phyloP scores from a whole-genome alignment of 768 basidiomycete genomes.

The Amanita pallidorosea region DNA sequence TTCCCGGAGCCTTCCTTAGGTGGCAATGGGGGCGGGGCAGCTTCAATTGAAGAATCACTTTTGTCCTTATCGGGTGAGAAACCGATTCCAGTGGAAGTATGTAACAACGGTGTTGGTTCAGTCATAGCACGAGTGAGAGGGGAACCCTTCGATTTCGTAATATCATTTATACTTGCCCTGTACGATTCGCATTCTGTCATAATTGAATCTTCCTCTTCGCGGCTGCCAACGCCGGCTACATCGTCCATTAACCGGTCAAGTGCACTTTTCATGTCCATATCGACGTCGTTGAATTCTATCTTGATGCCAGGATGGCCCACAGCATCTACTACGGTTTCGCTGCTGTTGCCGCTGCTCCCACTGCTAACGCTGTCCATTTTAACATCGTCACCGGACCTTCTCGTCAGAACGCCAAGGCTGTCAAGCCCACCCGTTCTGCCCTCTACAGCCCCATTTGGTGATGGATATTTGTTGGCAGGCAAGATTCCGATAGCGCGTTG shows the following conservation, averaged over 20 bases:
- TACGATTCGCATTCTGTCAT: constrained; percentile 30
- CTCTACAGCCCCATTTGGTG: constrained; percentile 6
- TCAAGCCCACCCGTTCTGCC: constrained; percentile 42
- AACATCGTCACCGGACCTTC: constrained; percentile 4
- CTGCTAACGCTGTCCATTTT: constrained; percentile 1
- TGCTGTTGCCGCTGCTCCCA: constrained; percentile 8
- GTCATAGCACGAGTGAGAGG: constrained; percentile 38
- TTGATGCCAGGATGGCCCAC: constrained; percentile 11
- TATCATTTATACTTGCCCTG: constrained; percentile 15
- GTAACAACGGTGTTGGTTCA: constrained; percentile 32
- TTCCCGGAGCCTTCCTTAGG: constrained; percentile 56
- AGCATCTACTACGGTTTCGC: not conserved
- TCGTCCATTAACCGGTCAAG: constrained; percentile 67
- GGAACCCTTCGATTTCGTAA: constrained; percentile 12
- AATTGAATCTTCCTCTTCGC: constrained; percentile 28
- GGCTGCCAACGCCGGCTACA: constrained; percentile 35
- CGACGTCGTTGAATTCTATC: constrained; percentile 42
- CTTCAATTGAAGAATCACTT: constrained; percentile 29
- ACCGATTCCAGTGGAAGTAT: constrained; percentile 6
- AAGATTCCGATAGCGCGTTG: constrained; percentile 10
- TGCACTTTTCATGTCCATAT: constrained; percentile 64
- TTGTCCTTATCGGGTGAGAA: constrained; percentile 25
- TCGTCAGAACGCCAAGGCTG: constrained; percentile 22
- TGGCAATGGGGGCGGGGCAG: constrained; percentile 37
- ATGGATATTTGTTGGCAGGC: not conserved